phyloP scores from a whole-genome alignment of 345 rosid genomes.

The Pugionium cornutum region DNA sequence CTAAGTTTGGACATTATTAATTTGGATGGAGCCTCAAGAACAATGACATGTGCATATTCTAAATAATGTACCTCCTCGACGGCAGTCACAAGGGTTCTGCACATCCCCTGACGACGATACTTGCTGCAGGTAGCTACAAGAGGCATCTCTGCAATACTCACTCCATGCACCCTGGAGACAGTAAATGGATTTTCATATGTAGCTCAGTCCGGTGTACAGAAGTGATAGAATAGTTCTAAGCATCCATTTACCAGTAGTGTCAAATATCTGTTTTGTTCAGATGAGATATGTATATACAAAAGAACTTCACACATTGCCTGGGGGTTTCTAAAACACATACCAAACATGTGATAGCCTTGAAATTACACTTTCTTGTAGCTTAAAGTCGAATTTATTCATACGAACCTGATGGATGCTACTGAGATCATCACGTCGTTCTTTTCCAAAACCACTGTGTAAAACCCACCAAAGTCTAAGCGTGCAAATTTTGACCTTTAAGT shows the following conservation, averaged over 20 bases:
- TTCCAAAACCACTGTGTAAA: conserved; percentile 86
- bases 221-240: not conserved
- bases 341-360: conserved; percentile 17
- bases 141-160: conserved; percentile 92
- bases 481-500: conserved; percentile 75
- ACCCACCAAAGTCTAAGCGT: conserved; percentile 76
- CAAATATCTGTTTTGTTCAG: conserved; percentile 8
- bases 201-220: not conserved
- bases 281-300: not conserved
- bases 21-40: conserved; percentile 20
- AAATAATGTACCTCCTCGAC: conserved; percentile 70
- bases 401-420: conserved; percentile 91
- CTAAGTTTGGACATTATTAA: conserved; percentile 10
- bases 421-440: conserved; percentile 77
- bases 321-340: conserved; percentile 3
- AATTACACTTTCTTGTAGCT: not conserved
- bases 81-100: conserved; percentile 71
- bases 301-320: conserved; percentile 6
- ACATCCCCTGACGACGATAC: conserved; percentile 89
- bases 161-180: conserved; percentile 76
- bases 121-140: conserved; percentile 92
- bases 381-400: conserved; percentile 16
- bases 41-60: conserved; percentile 10
- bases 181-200: conserved; percentile 21
- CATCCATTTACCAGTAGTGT: conserved; percentile 3